Base-by-base conservation (phyloP, 2,329 filamentous ascomycete species). In the Immersiporthe knoxdaviesiana region DNA sequence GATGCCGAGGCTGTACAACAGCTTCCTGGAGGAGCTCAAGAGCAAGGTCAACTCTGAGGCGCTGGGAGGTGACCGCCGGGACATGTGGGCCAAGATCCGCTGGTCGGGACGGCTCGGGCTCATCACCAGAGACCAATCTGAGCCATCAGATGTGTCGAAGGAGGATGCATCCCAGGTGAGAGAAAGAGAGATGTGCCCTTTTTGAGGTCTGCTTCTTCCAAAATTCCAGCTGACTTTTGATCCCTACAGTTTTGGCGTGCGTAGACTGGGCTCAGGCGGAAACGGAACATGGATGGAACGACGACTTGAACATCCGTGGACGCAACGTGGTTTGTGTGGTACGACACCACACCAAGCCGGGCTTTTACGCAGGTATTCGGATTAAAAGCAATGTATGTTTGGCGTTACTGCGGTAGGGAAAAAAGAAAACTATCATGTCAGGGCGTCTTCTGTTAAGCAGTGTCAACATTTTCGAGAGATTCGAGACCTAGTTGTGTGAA, bases 21-120 rank as follows among this genome's bases (percentile, higher is more conserved):
- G 85, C 0, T 92, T 94, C 73, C 75, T 97, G 56, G 83, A 78
- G 54, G 84, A 86, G 44, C 79, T 98, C 74, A 98, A 97, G 82
- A 84, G 83, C 73, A 88, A 89, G 68, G 77, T 97, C 0, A 78
- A 94, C 10, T 85, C 84, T 0, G 91, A 89, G 0, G 86, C 91
- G 73, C 80, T 97, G 2, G 89, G 90, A 50, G 94, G 93, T 0
- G 91, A 97, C 74, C 84, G 93, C 66, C 86, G 86, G 72, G 93
- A 97, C 75, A 89, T 97, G 81, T 97, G 94, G 94, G 92, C 88
- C 82, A 83, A 87, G 73, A 81, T 97, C 32, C 85, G 90, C 73
- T 87, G 83, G 69, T 87, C 85, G 56, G 88, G 84, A 73, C 62
- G 16, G 18, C 80, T 97, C 68, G 92, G 94, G 0, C 81, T 97